These are phyloP conservation scores for Scheffersomyces ergatensis DNA, from an alignment of 805 yeast species.

Conservation along the genomic window DNA sequence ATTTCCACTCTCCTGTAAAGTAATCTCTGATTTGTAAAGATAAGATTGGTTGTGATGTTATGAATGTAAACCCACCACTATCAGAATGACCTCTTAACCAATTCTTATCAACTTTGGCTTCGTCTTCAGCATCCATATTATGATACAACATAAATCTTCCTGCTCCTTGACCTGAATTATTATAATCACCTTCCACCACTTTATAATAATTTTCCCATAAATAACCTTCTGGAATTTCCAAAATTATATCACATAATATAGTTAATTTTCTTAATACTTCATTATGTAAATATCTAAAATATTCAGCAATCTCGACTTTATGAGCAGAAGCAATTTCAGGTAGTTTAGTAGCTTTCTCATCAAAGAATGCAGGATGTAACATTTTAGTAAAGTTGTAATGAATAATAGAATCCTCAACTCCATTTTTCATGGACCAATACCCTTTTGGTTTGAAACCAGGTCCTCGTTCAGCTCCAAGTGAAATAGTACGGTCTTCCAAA, in stretches of 20 bases:
- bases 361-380: slow-evolving; percentile 20
- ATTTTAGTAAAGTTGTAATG: slow-evolving; percentile 26
- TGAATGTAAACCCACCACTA: slow-evolving; percentile 27
- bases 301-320: slow-evolving; percentile 19
- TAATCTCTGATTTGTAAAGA: slow-evolving; percentile 30
- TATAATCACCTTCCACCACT: slow-evolving; percentile 17
- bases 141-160: slow-evolving; percentile 30
- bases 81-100: slow-evolving; percentile 32
- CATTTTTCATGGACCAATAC: slow-evolving; percentile 28
- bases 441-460: slow-evolving; percentile 29
- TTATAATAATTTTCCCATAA: slow-evolving; percentile 27
- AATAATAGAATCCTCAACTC: slow-evolving; percentile 24
- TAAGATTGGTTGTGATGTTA: slow-evolving; percentile 29
- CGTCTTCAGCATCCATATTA: slow-evolving; percentile 20
- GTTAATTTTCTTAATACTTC: slow-evolving; percentile 20
- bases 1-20: slow-evolving; percentile 26
- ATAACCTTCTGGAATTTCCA: slow-evolving; percentile 27
- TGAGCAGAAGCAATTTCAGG: slow-evolving; percentile 23
- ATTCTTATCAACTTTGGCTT: slow-evolving; percentile 20
- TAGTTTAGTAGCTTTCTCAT: slow-evolving; percentile 12
- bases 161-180: slow-evolving; percentile 25
- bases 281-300: slow-evolving; percentile 19
- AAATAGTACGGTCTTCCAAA: slow-evolving; percentile 20
- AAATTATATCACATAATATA: slow-evolving; percentile 22
- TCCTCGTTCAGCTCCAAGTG: slow-evolving; percentile 28